A percentile compares a stretch with the other conserved stretches of the same genome.
Conservation (phyloP, 2,329 filamentous ascomycete genomes). For the Colletotrichum limetticola region DNA sequence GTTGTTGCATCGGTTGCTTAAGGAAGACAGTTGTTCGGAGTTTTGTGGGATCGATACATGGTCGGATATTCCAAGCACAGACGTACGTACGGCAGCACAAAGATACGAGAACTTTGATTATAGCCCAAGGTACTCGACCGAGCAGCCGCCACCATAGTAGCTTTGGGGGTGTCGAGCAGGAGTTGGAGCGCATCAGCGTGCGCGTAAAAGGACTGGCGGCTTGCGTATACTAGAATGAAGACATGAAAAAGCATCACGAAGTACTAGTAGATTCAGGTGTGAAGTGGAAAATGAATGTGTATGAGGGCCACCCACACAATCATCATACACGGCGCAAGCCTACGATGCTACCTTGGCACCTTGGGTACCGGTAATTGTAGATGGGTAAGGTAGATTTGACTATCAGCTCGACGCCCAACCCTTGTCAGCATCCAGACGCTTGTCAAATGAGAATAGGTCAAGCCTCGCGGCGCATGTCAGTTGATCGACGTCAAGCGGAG, state of each 20-base stretch:
- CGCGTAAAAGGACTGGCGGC: constrained; percentile 24
- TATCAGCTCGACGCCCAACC: neutral
- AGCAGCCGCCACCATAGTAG: constrained; percentile 18
- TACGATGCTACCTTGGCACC: neutral
- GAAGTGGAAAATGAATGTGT: neutral
- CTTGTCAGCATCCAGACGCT: neutral
- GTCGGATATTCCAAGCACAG: constrained; percentile 30
- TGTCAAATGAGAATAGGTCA: neutral
- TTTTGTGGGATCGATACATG: constrained; percentile 34
- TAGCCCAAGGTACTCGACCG: constrained; percentile 20
- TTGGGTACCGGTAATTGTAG: neutral
- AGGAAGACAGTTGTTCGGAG: constrained; percentile 40
- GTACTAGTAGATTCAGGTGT: neutral
- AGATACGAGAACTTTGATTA: constrained; percentile 16
- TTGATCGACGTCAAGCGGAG: neutral
- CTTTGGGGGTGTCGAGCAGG: neutral
- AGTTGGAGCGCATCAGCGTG: constrained; percentile 17
- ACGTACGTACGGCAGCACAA: constrained; percentile 18
- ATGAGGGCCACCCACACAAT: neutral
- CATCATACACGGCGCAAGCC: neutral
- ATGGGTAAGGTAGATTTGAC: neutral
- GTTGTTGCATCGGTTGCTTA: constrained; percentile 87
- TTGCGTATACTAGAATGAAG: constrained; percentile 34
- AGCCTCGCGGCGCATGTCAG: constrained; percentile 7
- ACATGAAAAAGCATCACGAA: constrained; percentile 29